Evolutionary conservation across 495 filamentous ascomycete genomes (phyloP).

Genomic region (Podospora conica): DNA sequence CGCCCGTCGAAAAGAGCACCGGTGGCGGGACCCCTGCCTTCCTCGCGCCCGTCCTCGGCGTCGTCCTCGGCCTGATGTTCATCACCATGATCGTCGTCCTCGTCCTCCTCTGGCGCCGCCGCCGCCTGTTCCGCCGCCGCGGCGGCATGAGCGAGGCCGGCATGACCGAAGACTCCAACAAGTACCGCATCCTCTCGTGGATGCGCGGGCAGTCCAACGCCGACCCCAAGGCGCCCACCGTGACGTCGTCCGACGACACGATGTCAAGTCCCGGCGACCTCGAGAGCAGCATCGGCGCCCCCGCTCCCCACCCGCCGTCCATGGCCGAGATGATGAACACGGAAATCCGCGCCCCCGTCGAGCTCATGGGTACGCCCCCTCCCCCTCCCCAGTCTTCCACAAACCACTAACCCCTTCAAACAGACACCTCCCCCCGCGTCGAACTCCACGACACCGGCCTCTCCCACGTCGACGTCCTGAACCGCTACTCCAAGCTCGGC

Average conservation of each 20-base stretch:
- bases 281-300: conserved; percentile 18
- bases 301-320: conserved; percentile 11
- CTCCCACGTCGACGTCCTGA: conserved; percentile 19
- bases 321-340: conserved; percentile 37
- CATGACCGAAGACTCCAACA: conserved; percentile 37
- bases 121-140: conserved; percentile 33
- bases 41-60: conserved; percentile 60
- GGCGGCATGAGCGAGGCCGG: conserved; percentile 34
- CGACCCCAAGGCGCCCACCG: conserved; percentile 41
- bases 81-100: conserved; percentile 46
- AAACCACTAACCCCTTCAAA: conserved; percentile 7
- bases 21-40: conserved; percentile 50
- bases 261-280: conserved; percentile 16
- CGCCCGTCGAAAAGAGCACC: conserved; percentile 3
- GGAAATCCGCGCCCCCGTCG: conserved; percentile 28
- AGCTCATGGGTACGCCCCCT: conserved; percentile 38
- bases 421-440: conserved; percentile 26
- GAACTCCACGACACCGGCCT: conserved; percentile 34
- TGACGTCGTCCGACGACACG: conserved; percentile 36
- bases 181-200: conserved; percentile 40
- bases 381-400: background rate
- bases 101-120: conserved; percentile 51
- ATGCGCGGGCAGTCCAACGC: conserved; percentile 30
- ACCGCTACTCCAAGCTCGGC: conserved; percentile 24
- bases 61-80: conserved; percentile 57